These are phyloP conservation scores for Wickerhamomyces rabaulensis DNA, from an alignment of 805 yeast species.

Conservation along the genomic window DNA sequence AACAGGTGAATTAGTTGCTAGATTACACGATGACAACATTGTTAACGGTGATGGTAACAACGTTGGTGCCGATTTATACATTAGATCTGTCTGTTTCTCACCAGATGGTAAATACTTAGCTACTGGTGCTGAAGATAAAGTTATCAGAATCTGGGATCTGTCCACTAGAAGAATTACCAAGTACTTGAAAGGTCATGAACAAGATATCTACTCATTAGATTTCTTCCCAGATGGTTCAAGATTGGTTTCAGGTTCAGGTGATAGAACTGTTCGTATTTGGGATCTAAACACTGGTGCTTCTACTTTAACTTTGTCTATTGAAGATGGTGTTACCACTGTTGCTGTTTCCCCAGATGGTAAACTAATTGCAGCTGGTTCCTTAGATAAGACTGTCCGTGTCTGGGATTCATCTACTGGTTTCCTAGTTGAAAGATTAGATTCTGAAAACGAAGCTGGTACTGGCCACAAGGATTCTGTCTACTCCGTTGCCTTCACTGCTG, in stretches of 20 bases:
- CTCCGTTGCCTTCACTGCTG: constrained; percentile 87
- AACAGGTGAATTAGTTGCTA: constrained; percentile 84
- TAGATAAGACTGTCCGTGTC: constrained; percentile 91
- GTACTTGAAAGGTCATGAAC: constrained; percentile 90
- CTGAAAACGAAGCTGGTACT: constrained; percentile 81
- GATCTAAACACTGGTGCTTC: constrained; percentile 87
- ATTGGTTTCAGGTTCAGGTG: constrained; percentile 94
- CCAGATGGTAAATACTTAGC: constrained; percentile 93
- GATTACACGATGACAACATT: constrained; percentile 73
- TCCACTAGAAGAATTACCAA: constrained; percentile 78
- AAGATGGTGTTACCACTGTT: constrained; percentile 97
- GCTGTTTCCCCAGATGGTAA: constrained; percentile 95
- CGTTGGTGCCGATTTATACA: constrained; percentile 74
- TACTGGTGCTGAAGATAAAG: constrained; percentile 87
- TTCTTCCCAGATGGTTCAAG: constrained; percentile 92
- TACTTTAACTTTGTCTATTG: constrained; percentile 81
- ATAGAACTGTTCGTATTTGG: constrained; percentile 95
- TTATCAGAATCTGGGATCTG: constrained; percentile 95
- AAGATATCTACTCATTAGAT: constrained; percentile 93
- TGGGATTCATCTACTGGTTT: constrained; percentile 95
- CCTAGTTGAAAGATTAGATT: constrained; percentile 86
- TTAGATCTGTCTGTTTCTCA: constrained; percentile 92
- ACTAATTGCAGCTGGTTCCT: constrained; percentile 91
- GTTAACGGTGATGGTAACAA: constrained; percentile 35
- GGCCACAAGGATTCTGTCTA: constrained; percentile 97